phyloP scores from a whole-genome alignment of 768 basidiomycete species.

The Dioszegia hungarica region DNA sequence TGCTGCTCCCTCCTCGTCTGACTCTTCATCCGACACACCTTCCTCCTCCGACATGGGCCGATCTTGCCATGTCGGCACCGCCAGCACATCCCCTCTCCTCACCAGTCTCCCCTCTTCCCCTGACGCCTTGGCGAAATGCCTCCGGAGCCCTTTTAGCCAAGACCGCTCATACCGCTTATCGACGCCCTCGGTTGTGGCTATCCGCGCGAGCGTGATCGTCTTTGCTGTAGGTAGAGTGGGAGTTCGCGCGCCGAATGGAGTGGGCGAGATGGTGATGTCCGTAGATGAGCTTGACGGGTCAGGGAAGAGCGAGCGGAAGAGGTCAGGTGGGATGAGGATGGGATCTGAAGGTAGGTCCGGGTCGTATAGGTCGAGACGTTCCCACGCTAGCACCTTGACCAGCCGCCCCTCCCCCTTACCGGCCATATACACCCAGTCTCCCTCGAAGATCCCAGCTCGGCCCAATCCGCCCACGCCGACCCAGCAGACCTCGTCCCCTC shows the following conservation, averaged over 20 bases:
- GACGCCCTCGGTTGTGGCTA: conserved; percentile 37
- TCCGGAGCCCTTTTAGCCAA: conserved; percentile 30
- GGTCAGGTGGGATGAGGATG: conserved; percentile 32
- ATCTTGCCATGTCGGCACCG: conserved; percentile 29
- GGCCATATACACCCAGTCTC: conserved; percentile 41
- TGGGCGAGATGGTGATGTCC: conserved; percentile 24
- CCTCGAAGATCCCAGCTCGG: conserved; percentile 45
- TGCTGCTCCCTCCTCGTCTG: conserved; percentile 7
- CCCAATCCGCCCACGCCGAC: conserved; percentile 43
- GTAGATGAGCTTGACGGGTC: not conserved
- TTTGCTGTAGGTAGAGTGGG: conserved; percentile 41
- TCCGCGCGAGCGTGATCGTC: conserved; percentile 38
- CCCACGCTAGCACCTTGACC: conserved; percentile 37
- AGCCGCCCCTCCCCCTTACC: conserved; percentile 16
- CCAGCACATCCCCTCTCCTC: conserved; percentile 40
- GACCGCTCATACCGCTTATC: conserved; percentile 44
- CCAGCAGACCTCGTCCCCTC: conserved; percentile 36
- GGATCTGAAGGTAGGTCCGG: conserved; percentile 28
- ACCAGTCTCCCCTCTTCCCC: conserved; percentile 18
- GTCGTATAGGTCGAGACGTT: conserved; percentile 16
- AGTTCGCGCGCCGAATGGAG: conserved; percentile 37
- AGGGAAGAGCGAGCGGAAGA: conserved; percentile 30
- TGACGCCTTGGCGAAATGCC: conserved; percentile 15
- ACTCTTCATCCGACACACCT: conserved; percentile 61
- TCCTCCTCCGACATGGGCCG: conserved; percentile 1